Conservation (phyloP, 176 grass and related monocot genomes). For the Echinochloa phyllopogon region DNA sequence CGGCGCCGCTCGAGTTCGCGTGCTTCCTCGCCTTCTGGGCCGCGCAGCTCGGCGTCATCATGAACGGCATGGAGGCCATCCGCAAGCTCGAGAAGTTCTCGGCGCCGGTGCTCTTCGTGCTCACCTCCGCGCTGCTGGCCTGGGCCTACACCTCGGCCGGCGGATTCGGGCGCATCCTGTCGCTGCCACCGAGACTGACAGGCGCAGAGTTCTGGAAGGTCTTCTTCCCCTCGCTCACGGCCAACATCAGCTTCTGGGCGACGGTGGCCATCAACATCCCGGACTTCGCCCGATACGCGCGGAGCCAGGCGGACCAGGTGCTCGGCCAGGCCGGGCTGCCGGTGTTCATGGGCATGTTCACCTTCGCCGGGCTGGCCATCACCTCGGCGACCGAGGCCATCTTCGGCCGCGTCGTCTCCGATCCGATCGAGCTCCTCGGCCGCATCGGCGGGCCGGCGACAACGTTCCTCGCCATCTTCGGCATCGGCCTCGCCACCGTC, state of each 20-base stretch:
- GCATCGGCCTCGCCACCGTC: conserved; percentile 89
- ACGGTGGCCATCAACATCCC: conserved; percentile 94
- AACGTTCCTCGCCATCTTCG: conserved; percentile 79
- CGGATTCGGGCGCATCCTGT: conserved; percentile 80
- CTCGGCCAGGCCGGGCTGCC: conserved; percentile 84
- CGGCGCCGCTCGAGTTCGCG: conserved; percentile 72
- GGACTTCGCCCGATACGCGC: conserved; percentile 85
- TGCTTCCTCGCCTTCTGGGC: conserved; percentile 90
- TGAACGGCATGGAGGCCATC: conserved; percentile 84
- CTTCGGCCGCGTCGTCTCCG: conserved; percentile 86
- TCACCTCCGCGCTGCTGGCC: conserved; percentile 72
- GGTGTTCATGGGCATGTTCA: conserved; percentile 90
- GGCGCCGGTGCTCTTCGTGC: conserved; percentile 71
- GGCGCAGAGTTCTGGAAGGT: conserved; percentile 70
- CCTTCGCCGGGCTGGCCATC: conserved; percentile 83
- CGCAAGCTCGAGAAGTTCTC: conserved; percentile 85
- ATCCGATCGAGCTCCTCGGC: conserved; percentile 80
- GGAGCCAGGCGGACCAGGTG: conserved; percentile 83
- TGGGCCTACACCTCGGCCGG: conserved; percentile 84
- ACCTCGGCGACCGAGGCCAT: conserved; percentile 88
- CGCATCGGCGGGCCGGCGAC: conserved; percentile 75
- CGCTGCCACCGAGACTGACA: conserved; percentile 62
- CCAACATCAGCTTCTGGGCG: conserved; percentile 98
- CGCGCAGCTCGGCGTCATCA: conserved; percentile 72
- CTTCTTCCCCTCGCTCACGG: conserved; percentile 91